These are phyloP conservation scores for Oryza longistaminata DNA, from an alignment of 176 grass and related monocot species.

Conservation along the genomic window DNA sequence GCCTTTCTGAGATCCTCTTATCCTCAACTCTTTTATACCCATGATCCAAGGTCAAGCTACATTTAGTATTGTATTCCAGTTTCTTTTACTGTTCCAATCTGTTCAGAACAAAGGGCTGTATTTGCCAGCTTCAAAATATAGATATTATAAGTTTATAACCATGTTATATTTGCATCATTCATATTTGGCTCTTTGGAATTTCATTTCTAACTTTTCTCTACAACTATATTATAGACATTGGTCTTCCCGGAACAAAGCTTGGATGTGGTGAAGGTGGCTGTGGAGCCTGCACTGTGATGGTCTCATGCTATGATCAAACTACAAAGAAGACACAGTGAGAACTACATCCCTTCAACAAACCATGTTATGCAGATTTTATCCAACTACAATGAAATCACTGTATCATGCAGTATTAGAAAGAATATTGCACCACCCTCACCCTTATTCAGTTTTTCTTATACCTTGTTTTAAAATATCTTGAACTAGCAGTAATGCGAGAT, in stretches of 20 bases:
- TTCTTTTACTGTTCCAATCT: not conserved
- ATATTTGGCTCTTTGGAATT: conserved; percentile 3
- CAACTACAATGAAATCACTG: not conserved
- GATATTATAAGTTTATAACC: not conserved
- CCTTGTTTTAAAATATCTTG: not conserved
- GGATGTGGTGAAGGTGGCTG: conserved; percentile 98
- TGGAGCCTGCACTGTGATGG: conserved; percentile 97
- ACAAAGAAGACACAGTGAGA: conserved; percentile 78
- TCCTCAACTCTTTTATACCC: not conserved
- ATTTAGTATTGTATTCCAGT: not conserved
- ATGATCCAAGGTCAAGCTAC: not conserved
- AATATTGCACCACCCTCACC: not conserved
- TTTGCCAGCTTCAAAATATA: not conserved
- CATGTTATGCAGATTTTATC: not conserved
- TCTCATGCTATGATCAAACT: conserved; percentile 69
- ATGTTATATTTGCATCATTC: not conserved
- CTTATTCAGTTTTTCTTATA: not conserved
- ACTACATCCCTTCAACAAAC: conserved; percentile 28
- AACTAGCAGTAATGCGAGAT: not conserved
- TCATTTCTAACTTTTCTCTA: conserved; percentile 31
- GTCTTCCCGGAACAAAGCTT: conserved; percentile 89
- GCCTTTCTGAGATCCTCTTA: not conserved
- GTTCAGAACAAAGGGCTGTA: not conserved
- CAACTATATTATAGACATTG: conserved; percentile 56
- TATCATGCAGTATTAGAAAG: not conserved